phyloP scores from a whole-genome alignment of 2,329 filamentous ascomycete genomes.

The Cordyceps militaris region DNA sequence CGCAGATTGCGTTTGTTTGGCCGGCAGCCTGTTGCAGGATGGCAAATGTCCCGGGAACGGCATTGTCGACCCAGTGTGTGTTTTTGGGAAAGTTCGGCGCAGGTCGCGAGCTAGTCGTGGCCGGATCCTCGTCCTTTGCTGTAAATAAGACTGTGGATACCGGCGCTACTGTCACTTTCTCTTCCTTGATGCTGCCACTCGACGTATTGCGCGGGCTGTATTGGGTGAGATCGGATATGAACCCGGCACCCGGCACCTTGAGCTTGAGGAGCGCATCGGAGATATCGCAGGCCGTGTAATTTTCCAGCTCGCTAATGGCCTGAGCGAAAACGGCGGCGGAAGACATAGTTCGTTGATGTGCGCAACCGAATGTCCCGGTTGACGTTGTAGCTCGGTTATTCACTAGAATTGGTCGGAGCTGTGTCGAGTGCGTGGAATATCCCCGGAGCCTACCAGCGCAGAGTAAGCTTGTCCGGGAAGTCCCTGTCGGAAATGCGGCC shows the following conservation, averaged over 20 bases:
- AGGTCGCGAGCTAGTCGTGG: conserved; percentile 20
- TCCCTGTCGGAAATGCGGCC: background rate
- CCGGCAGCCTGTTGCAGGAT: conserved; percentile 58
- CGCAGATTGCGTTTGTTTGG: conserved; percentile 64
- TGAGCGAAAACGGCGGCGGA: conserved; percentile 16
- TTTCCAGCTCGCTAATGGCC: conserved; percentile 23
- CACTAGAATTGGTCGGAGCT: background rate
- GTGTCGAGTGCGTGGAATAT: background rate
- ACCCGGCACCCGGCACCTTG: conserved; percentile 58
- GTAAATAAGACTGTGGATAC: conserved; percentile 59
- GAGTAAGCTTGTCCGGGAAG: background rate
- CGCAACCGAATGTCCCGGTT: background rate
- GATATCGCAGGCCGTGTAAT: conserved; percentile 49
- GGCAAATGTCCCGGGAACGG: conserved; percentile 52
- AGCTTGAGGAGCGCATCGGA: conserved; percentile 69
- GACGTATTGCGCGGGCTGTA: conserved; percentile 19
- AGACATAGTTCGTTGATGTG: conserved; percentile 11
- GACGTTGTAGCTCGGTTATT: background rate
- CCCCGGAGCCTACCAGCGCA: background rate
- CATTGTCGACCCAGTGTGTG: conserved; percentile 63
- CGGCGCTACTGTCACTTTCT: conserved; percentile 38
- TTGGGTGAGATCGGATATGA: conserved; percentile 49
- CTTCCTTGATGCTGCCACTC: conserved; percentile 18
- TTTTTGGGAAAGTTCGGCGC: conserved; percentile 46
- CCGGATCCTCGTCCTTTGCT: conserved; percentile 40